These are phyloP conservation scores for Begonia loranthoides DNA, from an alignment of 306 rosid species.

Conservation along the genomic window DNA sequence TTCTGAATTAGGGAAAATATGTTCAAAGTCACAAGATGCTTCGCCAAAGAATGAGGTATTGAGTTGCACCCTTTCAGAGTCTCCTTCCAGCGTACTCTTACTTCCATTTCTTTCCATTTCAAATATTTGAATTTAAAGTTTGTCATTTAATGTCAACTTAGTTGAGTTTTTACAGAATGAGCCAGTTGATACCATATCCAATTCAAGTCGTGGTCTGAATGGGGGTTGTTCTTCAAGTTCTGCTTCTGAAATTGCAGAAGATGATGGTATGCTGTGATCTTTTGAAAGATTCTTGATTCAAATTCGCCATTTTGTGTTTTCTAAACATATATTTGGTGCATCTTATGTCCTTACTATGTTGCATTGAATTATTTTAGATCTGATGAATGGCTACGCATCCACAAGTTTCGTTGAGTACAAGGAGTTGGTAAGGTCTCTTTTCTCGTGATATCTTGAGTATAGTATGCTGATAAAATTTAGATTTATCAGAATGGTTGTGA, in stretches of 20 bases:
- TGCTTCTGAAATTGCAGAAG: slow-evolving; percentile 36
- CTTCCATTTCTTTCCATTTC: neutral
- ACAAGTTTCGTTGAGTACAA: slow-evolving; percentile 19
- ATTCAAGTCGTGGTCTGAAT: slow-evolving; percentile 30
- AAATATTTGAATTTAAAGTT: no score
- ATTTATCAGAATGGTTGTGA: neutral
- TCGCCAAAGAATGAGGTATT: slow-evolving; percentile 23
- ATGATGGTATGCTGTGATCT: slow-evolving; percentile 31
- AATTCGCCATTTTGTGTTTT: neutral
- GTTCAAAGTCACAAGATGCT: slow-evolving; percentile 20
- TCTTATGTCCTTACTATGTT: no score
- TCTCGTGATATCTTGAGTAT: neutral
- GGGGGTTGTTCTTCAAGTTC: slow-evolving; percentile 47
- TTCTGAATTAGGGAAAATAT: slow-evolving; percentile 19
- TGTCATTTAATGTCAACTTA: neutral
- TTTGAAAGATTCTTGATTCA: slow-evolving; percentile 9
- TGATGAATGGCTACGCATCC: slow-evolving; percentile 23
- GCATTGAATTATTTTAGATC: slow-evolving; percentile 30
- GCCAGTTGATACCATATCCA: slow-evolving; percentile 37
- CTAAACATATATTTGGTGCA: no score
- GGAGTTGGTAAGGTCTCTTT: slow-evolving; percentile 39
- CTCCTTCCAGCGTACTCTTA: slow-evolving; percentile 39
- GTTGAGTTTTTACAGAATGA: slow-evolving; percentile 31
- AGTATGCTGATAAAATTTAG: neutral
- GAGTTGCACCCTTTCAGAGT: slow-evolving; percentile 26